These are phyloP conservation scores for Aspergillus versicolor DNA, from an alignment of 2,329 filamentous ascomycete species.

Conservation along the genomic window DNA sequence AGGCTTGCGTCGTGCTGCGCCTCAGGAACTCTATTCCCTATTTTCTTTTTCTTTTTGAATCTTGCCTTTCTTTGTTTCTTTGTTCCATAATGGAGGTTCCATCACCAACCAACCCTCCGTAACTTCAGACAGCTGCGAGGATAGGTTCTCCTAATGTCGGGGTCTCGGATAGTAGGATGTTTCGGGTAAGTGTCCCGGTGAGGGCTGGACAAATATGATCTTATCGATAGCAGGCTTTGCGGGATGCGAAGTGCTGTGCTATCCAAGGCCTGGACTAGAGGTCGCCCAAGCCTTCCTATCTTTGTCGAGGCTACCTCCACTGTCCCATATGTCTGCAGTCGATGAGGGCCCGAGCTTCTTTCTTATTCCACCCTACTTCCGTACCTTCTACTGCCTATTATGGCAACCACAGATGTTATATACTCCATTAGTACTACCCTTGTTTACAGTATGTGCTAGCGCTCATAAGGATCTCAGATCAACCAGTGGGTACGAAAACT, in stretches of 20 bases:
- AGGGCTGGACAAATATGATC: too few relatives aligned
- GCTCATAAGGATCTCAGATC: not conserved
- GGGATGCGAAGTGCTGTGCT: too few relatives aligned
- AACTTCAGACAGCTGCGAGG: too few relatives aligned
- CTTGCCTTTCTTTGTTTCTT: not conserved
- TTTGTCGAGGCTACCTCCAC: too few relatives aligned
- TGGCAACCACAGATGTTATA: not conserved
- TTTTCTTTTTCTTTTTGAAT: not conserved
- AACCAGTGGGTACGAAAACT: conserved; percentile 22
- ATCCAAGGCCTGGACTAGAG: too few relatives aligned
- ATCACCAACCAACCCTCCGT: too few relatives aligned
- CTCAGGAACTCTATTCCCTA: not conserved
- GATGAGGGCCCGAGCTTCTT: not conserved
- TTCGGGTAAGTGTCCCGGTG: too few relatives aligned
- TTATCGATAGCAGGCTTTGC: too few relatives aligned
- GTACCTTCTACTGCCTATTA: not conserved
- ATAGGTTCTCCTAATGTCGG: too few relatives aligned
- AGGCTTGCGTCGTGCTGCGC: not conserved
- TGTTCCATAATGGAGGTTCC: not conserved
- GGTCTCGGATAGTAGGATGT: too few relatives aligned
- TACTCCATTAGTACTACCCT: not conserved
- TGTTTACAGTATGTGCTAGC: not conserved
- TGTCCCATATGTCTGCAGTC: too few relatives aligned
- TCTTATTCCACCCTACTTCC: not conserved
- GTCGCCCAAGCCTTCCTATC: too few relatives aligned